Base-by-base conservation (phyloP, 164 flowering plant genomes). In the Cinnamomum micranthum region DNA sequence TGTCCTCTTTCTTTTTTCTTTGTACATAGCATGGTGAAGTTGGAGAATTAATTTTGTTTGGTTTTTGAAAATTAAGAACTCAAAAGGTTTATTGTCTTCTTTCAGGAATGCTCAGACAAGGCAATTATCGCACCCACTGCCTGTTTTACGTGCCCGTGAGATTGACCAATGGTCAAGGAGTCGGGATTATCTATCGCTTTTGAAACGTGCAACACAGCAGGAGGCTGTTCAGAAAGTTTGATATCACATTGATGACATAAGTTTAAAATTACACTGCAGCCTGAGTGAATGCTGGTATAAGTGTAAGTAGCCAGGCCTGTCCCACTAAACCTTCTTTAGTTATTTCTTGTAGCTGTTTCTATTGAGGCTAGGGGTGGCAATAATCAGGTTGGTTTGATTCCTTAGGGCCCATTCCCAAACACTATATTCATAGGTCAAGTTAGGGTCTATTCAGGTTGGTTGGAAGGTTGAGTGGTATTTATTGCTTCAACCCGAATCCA, bases 91-190 rank as follows among this genome's bases (percentile, higher is more conserved):
- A 69, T 2, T 15, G 67, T 64, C 70, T 20, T 71, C 63, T 78
- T 79, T 35, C 87, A 95, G 99, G 81, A 95, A 95, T 87, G 98
- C 99, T 84, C 99, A 93, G 84, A 95, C 93, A 59, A 88, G 89
- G 71, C 98, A 95, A 80, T 93, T 95, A 58, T 95, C 99, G 25
- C 99, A 95, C 79, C 99, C 99, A 25, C 81, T 95, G 77, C 99
- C 98, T 66, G 98, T 93, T 78, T 80, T 95, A 50, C 93, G 97
- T 78, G 99, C 99, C 31, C 97, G 95, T 62, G 99, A 95, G 77
- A 90, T 95, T 75, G 98, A 95, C 82, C 91, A 89, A 58, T 95
- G 99, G 99, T 93, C 99, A 27, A 90, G 93, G 80, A 87, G 98
- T 83, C 83, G 62, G 77, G 97, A 91, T 52, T 92, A 92, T 78